Evolutionary conservation across 2,329 filamentous ascomycete genomes (phyloP), one percentile per base, ranked within the genome.

Genomic region (Nemania serpens): DNA sequence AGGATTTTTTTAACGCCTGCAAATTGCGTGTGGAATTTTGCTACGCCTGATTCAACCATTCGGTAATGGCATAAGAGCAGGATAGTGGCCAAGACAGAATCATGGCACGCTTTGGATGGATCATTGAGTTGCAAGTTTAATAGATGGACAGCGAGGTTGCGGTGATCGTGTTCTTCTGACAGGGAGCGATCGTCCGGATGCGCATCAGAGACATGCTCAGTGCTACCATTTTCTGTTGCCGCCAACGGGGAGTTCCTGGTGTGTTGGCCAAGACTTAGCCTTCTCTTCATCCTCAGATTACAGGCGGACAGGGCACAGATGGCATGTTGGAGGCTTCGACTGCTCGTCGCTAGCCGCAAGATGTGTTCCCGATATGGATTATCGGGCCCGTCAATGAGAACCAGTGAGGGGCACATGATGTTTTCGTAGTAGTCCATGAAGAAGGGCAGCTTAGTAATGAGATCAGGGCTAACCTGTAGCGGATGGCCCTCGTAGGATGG

Each of bases 351-450:
- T 52, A 97, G 82, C 57, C 87, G 87, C 61, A 97, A 82, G 57
- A 97, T 87, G 72, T 96, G 90, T 69, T 88, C 87, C 63, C 93
- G 84, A 74, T 94, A 97, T 1, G 94, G 94, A 74, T 97, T 97
- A 64, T 83, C 84, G 1, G 91, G 89, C 11, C 88, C 88, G 73
- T 98, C 94, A 74, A 97, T 93, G 67, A 93, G 91, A 52, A 97
- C 93, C 76, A 97, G 91, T 61, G 92, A 91, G 5, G 91, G 91
- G 67, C 93, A 95, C 78, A 98, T 93, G 71, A 91, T 91, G 75
- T 92, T 93, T 72, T 93, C 89, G 76, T 96, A 97, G 76, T 97
- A 97, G 73, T 96, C 90, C 80, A 97, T 89, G 72, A 97, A 89
- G 76, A 90, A 96, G 66, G 90, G 89, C 79, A 96, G 89, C 72